Percentiles rank a stretch among this genome's conserved stretches.
Conservation (phyloP, 129 eudicot genomes). For the Pulicaria dysenterica region DNA sequence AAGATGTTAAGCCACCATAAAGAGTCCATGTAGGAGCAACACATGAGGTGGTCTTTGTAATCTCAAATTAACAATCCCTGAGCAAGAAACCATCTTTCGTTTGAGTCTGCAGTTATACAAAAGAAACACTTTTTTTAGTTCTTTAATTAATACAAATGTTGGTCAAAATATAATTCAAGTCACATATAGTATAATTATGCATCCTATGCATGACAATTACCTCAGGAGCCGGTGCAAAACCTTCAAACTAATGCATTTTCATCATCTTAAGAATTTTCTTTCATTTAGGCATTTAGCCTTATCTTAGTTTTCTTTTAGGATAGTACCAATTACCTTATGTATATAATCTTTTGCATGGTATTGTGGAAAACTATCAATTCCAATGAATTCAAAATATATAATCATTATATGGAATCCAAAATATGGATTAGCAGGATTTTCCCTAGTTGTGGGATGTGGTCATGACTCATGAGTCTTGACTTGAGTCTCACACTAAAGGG, state of each 20-base stretch:
- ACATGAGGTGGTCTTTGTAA: conserved; percentile 58
- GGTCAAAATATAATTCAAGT: background rate
- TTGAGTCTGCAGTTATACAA: conserved; percentile 51
- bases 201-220: too few species aligned
- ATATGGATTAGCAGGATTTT: background rate
- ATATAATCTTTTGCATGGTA: background rate
- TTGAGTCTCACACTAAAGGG: too few species aligned
- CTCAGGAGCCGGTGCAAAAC: background rate
- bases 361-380: background rate
- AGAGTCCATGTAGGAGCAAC: conserved; percentile 86
- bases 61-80: conserved; percentile 35
- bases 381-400: background rate
- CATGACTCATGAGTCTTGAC: background rate
- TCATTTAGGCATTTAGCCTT: too few species aligned
- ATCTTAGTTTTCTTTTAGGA: conserved; percentile 1
- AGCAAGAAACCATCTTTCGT: conserved; percentile 79
- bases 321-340: background rate
- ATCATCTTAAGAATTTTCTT: background rate
- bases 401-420: background rate
- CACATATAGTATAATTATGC: background rate
- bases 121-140: background rate
- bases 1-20: conserved; percentile 56
- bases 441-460: background rate
- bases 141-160: background rate
- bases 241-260: background rate